A percentile compares a stretch with the other conserved stretches of the same genome.
Conservation (phyloP, 1,284 basidiomycete species). For the Pascua guehoae region DNA sequence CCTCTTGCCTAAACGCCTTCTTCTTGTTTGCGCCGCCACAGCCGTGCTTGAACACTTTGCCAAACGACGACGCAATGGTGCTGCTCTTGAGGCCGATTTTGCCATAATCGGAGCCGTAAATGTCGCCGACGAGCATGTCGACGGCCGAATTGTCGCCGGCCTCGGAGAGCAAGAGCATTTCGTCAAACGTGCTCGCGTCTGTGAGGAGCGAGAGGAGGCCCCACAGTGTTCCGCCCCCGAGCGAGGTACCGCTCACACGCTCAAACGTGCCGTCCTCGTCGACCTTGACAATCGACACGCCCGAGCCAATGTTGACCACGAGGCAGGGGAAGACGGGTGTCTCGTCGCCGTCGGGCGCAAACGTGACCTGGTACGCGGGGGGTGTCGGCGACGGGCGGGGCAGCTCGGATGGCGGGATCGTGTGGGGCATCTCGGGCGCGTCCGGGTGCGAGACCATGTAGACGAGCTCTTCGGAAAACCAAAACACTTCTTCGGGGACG, state of each 20-base stretch:
- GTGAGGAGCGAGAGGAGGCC: conserved; percentile 90
- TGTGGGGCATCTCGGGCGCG: conserved; percentile 13
- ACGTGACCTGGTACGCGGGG: conserved; percentile 83
- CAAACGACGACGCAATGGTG: conserved; percentile 96
- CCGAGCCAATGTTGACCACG: conserved; percentile 96
- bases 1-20: conserved; percentile 82
- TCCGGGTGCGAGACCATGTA: conserved; percentile 69
- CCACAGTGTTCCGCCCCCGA: conserved; percentile 99
- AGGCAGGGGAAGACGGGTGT: conserved; percentile 90
- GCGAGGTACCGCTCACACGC: conserved; percentile 92
- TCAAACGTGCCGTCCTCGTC: conserved; percentile 94
- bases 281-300: conserved; percentile 95
- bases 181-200: conserved; percentile 88
- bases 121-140: conserved; percentile 99
- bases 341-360: conserved; percentile 56
- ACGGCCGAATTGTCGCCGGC: conserved; percentile 88
- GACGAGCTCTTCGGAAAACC: conserved; percentile 96
- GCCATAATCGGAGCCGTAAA: conserved; percentile 91
- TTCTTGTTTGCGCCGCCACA: conserved; percentile 51
- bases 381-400: conserved; percentile 90
- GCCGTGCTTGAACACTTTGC: conserved; percentile 91
- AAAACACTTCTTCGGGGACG: conserved; percentile 97
- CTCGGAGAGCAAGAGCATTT: conserved; percentile 94
- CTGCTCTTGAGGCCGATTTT: conserved; percentile 94
- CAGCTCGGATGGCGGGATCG: conserved; percentile 51